Evolutionary conservation across 495 filamentous ascomycete species (phyloP).

Genomic region (Wilcoxina mikolae): DNA sequence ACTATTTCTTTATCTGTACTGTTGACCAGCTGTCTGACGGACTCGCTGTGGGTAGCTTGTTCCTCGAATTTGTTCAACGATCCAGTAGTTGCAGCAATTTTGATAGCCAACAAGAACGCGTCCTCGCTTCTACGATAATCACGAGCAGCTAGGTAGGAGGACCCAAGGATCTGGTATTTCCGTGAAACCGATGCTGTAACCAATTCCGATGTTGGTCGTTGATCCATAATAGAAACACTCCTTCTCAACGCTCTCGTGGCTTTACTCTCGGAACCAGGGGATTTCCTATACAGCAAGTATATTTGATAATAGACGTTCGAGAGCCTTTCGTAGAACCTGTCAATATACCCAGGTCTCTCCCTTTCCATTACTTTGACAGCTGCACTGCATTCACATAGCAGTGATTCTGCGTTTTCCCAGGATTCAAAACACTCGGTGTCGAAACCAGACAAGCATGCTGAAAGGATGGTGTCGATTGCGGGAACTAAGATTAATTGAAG

Average conservation of each 20-base stretch:
- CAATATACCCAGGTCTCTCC: not conserved
- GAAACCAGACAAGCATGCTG: conserved; percentile 22
- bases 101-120: conserved; percentile 16
- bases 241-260: conserved; percentile 17
- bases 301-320: conserved; percentile 27
- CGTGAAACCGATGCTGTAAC: conserved; percentile 12
- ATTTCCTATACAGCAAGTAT: conserved; percentile 22
- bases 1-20: conserved; percentile 1
- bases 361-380: not conserved
- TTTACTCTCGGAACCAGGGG: conserved; percentile 14
- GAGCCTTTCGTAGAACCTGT: conserved; percentile 22
- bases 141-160: conserved; percentile 13
- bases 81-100: conserved; percentile 15
- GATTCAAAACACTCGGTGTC: conserved; percentile 6
- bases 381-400: conserved; percentile 14
- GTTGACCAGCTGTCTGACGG: not conserved
- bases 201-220: conserved; percentile 16
- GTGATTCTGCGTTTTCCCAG: conserved; percentile 19
- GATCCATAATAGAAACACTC: conserved; percentile 14
- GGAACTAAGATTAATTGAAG: conserved; percentile 16
- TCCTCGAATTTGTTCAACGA: conserved; percentile 17
- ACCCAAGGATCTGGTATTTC: conserved; percentile 23
- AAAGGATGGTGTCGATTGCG: conserved; percentile 22
- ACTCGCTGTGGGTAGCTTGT: conserved; percentile 12
- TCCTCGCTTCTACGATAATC: conserved; percentile 24